Evolutionary conservation across 2,329 filamentous ascomycete genomes (phyloP).

Genomic region (Pseudogymnoascus sp.): DNA sequence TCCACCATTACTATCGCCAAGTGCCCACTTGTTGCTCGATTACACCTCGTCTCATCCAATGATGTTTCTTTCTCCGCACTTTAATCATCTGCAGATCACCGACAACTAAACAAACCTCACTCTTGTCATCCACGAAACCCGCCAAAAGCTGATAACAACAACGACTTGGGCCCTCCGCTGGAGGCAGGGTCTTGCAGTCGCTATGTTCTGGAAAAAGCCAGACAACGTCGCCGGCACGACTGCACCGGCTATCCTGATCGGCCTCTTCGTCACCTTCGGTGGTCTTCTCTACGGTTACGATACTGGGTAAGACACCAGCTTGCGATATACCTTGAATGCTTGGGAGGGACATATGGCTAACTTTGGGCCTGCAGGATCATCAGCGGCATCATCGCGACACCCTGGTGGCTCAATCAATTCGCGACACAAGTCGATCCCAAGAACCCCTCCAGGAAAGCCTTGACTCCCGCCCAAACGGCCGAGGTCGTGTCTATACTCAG

Average conservation of each 20-base stretch:
- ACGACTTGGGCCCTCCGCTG: conserved; percentile 4
- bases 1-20: neutral
- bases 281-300: conserved; percentile 63
- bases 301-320: conserved; percentile 48
- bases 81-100: conserved; percentile 1
- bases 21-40: conserved; percentile 1
- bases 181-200: conserved; percentile 5
- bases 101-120: conserved; percentile 4
- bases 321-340: neutral
- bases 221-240: conserved; percentile 66
- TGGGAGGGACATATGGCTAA: neutral
- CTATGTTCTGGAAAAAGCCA: conserved; percentile 54
- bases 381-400: conserved; percentile 65
- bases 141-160: conserved; percentile 3
- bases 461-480: conserved; percentile 52
- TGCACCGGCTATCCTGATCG: conserved; percentile 63
- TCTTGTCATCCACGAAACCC: conserved; percentile 1
- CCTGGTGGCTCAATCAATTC: conserved; percentile 56
- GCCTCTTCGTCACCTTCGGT: conserved; percentile 60
- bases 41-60: neutral
- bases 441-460: conserved; percentile 23
- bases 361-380: conserved; percentile 42
- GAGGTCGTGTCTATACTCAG: conserved; percentile 76
- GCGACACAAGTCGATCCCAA: conserved; percentile 33
- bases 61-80: conserved; percentile 6